Percentiles rank a stretch among this genome's conserved stretches.
Conservation (phyloP, 2,329 filamentous ascomycete genomes). For the Trichoderma endophyticum region DNA sequence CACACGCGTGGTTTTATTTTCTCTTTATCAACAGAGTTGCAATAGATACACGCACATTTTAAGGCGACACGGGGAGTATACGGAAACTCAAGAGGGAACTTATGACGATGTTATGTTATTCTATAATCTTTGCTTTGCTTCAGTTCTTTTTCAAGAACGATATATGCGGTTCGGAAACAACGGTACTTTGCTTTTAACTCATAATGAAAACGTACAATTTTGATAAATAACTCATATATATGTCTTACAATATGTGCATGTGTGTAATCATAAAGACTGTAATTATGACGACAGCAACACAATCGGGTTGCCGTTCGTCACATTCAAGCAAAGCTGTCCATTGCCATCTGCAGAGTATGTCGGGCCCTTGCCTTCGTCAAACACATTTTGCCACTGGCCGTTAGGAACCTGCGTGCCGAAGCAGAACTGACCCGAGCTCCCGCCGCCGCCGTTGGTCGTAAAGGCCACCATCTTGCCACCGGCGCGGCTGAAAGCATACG, state of each 20-base stretch:
- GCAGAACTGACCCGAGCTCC: constrained; percentile 39
- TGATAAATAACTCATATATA: neutral
- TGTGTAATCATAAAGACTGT: neutral
- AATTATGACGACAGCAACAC: constrained; percentile 31
- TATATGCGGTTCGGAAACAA: neutral
- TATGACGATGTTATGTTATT: neutral
- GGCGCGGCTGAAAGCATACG: constrained; percentile 45
- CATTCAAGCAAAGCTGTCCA: constrained; percentile 40
- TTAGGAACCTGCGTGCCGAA: constrained; percentile 39
- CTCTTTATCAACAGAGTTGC: neutral
- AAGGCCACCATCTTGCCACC: constrained; percentile 43
- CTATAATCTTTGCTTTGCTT: neutral
- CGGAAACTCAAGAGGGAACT: neutral
- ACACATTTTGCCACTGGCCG: constrained; percentile 40
- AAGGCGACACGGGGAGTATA: neutral
- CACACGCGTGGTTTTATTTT: neutral
- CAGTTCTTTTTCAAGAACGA: neutral
- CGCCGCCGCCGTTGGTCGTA: constrained; percentile 43
- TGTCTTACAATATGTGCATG: neutral
- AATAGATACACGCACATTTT: neutral
- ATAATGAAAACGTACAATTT: neutral
- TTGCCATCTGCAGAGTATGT: constrained; percentile 37
- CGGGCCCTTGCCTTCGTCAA: constrained; percentile 30
- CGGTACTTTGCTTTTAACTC: neutral
- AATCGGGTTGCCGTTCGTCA: constrained; percentile 42